These are phyloP conservation scores for Stagonosporopsis rhizophila DNA, from an alignment of 2,329 filamentous ascomycete genomes.

Conservation along the genomic window DNA sequence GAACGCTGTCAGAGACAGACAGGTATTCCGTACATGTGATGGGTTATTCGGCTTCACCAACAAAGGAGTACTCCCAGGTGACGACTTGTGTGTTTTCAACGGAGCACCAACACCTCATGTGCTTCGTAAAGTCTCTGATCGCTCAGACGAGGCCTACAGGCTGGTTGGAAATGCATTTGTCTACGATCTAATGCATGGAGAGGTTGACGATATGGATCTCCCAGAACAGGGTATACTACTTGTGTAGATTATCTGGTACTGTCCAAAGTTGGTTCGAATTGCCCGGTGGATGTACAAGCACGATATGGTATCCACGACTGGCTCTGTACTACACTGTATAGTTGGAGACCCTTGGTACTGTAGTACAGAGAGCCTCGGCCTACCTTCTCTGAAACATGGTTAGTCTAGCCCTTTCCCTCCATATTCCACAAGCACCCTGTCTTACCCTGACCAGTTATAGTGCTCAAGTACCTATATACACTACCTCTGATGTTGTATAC, in stretches of 20 bases:
- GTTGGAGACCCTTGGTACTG: too few relatives aligned
- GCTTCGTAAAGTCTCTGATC: neutral
- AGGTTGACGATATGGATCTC: slow-evolving; percentile 1
- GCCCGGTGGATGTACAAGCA: too few relatives aligned
- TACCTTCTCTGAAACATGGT: too few relatives aligned
- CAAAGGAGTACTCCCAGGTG: neutral
- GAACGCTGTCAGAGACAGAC: neutral
- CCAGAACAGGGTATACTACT: slow-evolving; percentile 1
- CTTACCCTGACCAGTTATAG: too few relatives aligned
- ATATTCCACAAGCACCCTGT: too few relatives aligned
- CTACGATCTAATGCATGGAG: slow-evolving; percentile 3
- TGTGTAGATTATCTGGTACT: neutral
- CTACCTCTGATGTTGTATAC: too few relatives aligned
- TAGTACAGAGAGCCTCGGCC: too few relatives aligned
- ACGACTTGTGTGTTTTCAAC: slow-evolving; percentile 9
- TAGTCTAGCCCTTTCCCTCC: too few relatives aligned
- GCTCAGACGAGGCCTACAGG: neutral
- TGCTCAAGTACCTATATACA: too few relatives aligned
- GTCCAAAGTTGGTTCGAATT: too few relatives aligned
- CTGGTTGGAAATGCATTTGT: slow-evolving; percentile 9
- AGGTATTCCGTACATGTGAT: neutral
- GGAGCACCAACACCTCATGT: slow-evolving; percentile 7
- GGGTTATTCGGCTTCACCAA: neutral
- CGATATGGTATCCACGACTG: too few relatives aligned
- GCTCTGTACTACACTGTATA: too few relatives aligned